Conservation (phyloP, 495 filamentous ascomycete species). For the Aspergillus heteromorphus region DNA sequence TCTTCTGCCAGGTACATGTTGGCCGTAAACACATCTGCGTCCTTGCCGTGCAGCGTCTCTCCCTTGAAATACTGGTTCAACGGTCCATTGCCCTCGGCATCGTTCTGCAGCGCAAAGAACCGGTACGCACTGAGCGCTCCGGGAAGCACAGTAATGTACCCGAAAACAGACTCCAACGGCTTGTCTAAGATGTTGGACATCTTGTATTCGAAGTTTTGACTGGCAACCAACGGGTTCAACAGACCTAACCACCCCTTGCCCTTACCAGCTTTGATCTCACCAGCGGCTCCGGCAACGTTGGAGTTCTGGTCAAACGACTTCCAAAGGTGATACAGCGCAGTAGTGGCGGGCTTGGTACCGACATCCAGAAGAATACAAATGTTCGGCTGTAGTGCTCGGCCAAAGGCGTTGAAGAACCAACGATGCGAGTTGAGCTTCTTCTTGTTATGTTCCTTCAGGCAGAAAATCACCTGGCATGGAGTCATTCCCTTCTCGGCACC, state of each 20-base stretch:
- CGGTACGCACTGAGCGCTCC: slow-evolving; percentile 93
- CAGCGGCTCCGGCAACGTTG: slow-evolving; percentile 91
- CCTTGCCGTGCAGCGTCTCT: slow-evolving; percentile 91
- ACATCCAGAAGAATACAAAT: slow-evolving; percentile 96
- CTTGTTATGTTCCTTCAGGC: slow-evolving; percentile 94
- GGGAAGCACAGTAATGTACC: slow-evolving; percentile 94
- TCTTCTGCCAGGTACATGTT: slow-evolving; percentile 99
- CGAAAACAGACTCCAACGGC: slow-evolving; percentile 93
- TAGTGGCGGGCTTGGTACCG: slow-evolving; percentile 81
- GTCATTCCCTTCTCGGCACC: slow-evolving; percentile 98
- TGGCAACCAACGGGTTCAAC: slow-evolving; percentile 90
- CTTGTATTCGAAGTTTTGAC: slow-evolving; percentile 99
- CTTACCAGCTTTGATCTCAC: slow-evolving; percentile 95
- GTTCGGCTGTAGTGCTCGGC: slow-evolving; percentile 85
- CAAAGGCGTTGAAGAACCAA: slow-evolving; percentile 99
- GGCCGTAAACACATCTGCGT: slow-evolving; percentile 97
- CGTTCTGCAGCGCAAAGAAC: slow-evolving; percentile 95
- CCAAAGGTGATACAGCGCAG: slow-evolving; percentile 95
- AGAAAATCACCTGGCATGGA: slow-evolving; percentile 98
- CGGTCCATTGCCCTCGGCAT: slow-evolving; percentile 90
- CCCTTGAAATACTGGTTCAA: slow-evolving; percentile 99
- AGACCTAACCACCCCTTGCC: slow-evolving; percentile 77
- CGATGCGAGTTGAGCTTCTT: slow-evolving; percentile 98
- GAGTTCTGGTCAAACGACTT: slow-evolving; percentile 98
- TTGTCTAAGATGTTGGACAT: slow-evolving; percentile 99